A percentile compares a stretch with the other conserved stretches of the same genome.
Conservation (phyloP, 192 early-diverging fungal genomes). For the Globomyces pollinis-pini region DNA sequence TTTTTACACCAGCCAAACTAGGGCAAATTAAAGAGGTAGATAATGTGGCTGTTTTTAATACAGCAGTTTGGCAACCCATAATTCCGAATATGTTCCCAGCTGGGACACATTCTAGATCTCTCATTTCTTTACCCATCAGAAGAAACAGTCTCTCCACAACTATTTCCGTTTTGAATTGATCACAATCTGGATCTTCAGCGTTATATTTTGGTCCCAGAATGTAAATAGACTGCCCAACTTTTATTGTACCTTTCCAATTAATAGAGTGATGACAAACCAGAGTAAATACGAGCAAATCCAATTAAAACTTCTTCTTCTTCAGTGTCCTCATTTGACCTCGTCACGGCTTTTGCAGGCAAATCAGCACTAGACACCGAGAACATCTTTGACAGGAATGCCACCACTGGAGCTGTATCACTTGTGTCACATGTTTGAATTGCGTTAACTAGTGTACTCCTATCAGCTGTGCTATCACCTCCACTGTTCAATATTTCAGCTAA, state of each 20-base stretch:
- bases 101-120: conserved; percentile 69
- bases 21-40: conserved; percentile 63
- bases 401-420: conserved; percentile 49
- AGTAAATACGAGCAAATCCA: conserved; percentile 92
- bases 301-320: conserved; percentile 57
- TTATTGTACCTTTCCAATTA: no score
- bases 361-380: conserved; percentile 74
- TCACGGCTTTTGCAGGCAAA: conserved; percentile 21
- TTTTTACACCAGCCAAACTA: conserved; percentile 64
- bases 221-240: conserved; percentile 76
- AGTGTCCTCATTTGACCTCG: conserved; percentile 10
- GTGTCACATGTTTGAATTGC: conserved; percentile 72
- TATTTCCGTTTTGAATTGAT: conserved; percentile 48
- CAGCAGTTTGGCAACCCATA: conserved; percentile 69
- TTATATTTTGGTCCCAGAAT: conserved; percentile 94
- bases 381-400: conserved; percentile 92
- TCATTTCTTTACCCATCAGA: conserved; percentile 95
- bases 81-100: conserved; percentile 98
- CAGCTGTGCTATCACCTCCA: conserved; percentile 15
- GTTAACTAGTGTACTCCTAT: conserved; percentile 38
- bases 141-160: conserved; percentile 76
- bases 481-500: conserved; percentile 72
- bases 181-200: conserved; percentile 36
- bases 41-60: conserved; percentile 94
- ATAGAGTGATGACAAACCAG: no score